These are phyloP conservation scores for Capsella bursapastoris DNA, from an alignment of 345 rosid species.

Conservation along the genomic window DNA sequence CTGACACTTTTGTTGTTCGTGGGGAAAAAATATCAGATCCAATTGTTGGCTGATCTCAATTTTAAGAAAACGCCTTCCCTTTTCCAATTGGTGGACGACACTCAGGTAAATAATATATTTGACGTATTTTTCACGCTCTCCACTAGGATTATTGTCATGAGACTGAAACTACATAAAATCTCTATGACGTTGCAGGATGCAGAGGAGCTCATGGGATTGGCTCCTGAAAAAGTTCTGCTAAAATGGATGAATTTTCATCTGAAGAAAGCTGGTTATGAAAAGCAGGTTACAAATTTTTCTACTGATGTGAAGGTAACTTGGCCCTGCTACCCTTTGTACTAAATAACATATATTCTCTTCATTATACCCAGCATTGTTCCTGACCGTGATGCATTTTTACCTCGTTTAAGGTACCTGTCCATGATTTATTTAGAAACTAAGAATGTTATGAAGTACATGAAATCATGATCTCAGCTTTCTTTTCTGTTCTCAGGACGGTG, in stretches of 20 bases:
- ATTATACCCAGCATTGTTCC: background rate
- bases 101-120: slow-evolving; percentile 54
- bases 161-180: slow-evolving; percentile 20
- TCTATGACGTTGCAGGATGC: slow-evolving; percentile 65
- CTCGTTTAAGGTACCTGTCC: background rate
- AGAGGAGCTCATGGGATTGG: slow-evolving; percentile 89
- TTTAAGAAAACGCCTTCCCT: slow-evolving; percentile 97
- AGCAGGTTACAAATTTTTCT: slow-evolving; percentile 93
- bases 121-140: slow-evolving; percentile 2
- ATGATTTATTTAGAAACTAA: slow-evolving; percentile 9
- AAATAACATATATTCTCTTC: slow-evolving; percentile 17
- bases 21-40: slow-evolving; percentile 62
- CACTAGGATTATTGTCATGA: slow-evolving; percentile 2
- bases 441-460: slow-evolving; percentile 8
- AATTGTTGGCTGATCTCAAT: slow-evolving; percentile 89
- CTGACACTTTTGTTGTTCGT: slow-evolving; percentile 34
- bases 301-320: slow-evolving; percentile 88
- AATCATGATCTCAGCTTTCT: slow-evolving; percentile 29
- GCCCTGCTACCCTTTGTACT: slow-evolving; percentile 19
- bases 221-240: slow-evolving; percentile 92
- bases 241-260: slow-evolving; percentile 99
- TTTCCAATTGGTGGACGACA: slow-evolving; percentile 82
- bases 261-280: slow-evolving; percentile 88
- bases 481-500: slow-evolving; percentile 74
- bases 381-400: slow-evolving; percentile 19